Percentiles rank a stretch among this genome's conserved stretches.
Evolutionary conservation across 805 yeast species (phyloP).

Genomic region (Hanseniaspora valbyensis): DNA sequence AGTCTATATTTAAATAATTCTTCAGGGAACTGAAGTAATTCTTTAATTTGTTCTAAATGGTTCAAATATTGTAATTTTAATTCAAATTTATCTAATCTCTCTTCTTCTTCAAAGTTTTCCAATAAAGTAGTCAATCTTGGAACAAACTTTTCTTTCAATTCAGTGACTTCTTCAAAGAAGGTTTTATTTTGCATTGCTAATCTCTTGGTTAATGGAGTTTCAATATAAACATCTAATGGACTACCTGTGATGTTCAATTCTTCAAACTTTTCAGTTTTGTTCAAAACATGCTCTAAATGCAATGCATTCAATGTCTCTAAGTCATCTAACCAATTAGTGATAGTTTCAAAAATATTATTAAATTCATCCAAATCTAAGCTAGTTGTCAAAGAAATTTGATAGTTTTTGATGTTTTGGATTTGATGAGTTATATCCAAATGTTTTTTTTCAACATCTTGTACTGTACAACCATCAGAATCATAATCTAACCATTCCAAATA

Average conservation of each 20-base stretch:
- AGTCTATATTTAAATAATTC: slow-evolving; percentile 13
- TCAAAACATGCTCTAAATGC: slow-evolving; percentile 35
- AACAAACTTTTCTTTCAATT: background rate
- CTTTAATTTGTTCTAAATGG: background rate
- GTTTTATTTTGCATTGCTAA: background rate
- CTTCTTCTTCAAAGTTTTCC: slow-evolving; percentile 3
- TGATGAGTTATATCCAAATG: slow-evolving; percentile 22
- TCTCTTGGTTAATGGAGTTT: slow-evolving; percentile 28
- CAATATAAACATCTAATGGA: slow-evolving; percentile 35
- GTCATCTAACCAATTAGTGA: slow-evolving; percentile 32
- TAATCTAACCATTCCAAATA: slow-evolving; percentile 69
- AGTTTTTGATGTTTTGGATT: slow-evolving; percentile 30
- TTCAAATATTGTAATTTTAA: slow-evolving; percentile 8
- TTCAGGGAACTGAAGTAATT: background rate
- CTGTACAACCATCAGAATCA: slow-evolving; percentile 44
- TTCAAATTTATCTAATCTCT: slow-evolving; percentile 6
- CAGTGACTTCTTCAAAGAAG: background rate
- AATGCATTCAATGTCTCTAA: slow-evolving; percentile 40
- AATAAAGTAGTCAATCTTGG: slow-evolving; percentile 3
- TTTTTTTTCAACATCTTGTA: slow-evolving; percentile 32
- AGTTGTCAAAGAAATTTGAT: slow-evolving; percentile 34
- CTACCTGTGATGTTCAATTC: slow-evolving; percentile 40
- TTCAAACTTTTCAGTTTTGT: slow-evolving; percentile 32
- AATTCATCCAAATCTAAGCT: slow-evolving; percentile 41
- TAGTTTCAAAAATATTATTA: slow-evolving; percentile 34